phyloP scores from a whole-genome alignment of 352 stramenopile genomes.

The Aphanomyces stellatus region DNA sequence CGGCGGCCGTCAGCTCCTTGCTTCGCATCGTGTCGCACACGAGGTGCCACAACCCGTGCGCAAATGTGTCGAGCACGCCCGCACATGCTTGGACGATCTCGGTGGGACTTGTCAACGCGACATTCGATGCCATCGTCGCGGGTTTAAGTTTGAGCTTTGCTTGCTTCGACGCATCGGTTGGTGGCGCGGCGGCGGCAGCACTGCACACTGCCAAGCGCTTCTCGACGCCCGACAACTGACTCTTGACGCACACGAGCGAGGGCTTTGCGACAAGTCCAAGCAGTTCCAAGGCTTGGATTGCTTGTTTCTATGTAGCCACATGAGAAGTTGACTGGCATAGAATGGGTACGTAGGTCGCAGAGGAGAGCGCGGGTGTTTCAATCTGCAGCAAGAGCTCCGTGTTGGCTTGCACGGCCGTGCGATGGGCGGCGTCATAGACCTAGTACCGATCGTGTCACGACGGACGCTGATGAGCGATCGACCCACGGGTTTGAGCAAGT shows the following conservation, averaged over 20 bases:
- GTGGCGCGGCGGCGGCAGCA: slow-evolving; percentile 5
- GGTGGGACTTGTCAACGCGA: slow-evolving; percentile 10
- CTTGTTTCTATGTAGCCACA: slow-evolving; percentile 31
- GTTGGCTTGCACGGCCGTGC: slow-evolving; percentile 53
- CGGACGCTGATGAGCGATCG: neutral
- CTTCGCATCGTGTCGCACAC: slow-evolving; percentile 70
- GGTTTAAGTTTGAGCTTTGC: slow-evolving; percentile 1
- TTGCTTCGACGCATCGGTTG: neutral
- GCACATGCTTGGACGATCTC: slow-evolving; percentile 48
- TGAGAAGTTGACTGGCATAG: neutral
- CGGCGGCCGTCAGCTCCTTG: slow-evolving; percentile 40
- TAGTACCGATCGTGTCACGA: slow-evolving; percentile 20
- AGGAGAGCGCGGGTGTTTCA: slow-evolving; percentile 46
- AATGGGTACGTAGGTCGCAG: slow-evolving; percentile 42
- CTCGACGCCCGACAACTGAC: slow-evolving; percentile 61
- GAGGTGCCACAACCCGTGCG: slow-evolving; percentile 55
- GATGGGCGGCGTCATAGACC: slow-evolving; percentile 45
- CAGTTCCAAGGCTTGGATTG: slow-evolving; percentile 45
- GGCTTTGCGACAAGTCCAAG: slow-evolving; percentile 57
- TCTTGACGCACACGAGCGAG: slow-evolving; percentile 49
- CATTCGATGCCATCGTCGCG: neutral
- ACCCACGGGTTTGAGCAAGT: slow-evolving; percentile 26
- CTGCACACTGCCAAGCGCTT: slow-evolving; percentile 37
- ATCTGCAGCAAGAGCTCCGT: slow-evolving; percentile 48
- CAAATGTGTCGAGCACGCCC: slow-evolving; percentile 50